Percentiles rank a stretch among this genome's conserved stretches.
phyloP scores from a whole-genome alignment of 441 rosid species.

The Populus trichocarpa region DNA sequence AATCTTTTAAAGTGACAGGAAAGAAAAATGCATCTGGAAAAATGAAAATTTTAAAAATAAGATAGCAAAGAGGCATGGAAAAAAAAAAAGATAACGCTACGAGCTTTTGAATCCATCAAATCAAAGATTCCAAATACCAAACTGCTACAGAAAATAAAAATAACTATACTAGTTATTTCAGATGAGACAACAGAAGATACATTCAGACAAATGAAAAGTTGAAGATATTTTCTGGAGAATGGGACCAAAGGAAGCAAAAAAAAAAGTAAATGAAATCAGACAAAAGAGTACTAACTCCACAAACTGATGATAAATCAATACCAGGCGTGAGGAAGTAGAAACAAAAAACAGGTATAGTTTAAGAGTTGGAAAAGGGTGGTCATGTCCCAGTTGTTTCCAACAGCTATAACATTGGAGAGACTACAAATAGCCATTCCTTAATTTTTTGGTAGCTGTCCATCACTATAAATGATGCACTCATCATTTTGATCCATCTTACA shows the following conservation, averaged over 20 bases:
- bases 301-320: no score
- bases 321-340: background rate
- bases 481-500: background rate
- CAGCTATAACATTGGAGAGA: background rate
- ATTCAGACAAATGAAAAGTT: background rate
- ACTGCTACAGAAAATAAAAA: background rate
- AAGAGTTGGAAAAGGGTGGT: background rate
- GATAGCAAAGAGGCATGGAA: background rate
- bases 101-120: background rate
- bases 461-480: background rate
- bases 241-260: background rate
- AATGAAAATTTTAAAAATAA: no score
- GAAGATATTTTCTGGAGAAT: background rate
- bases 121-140: background rate
- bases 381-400: background rate
- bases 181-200: background rate
- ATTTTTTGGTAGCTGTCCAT: background rate
- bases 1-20: background rate
- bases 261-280: background rate
- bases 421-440: background rate
- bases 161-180: background rate
- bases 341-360: background rate
- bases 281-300: background rate
- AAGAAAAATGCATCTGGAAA: background rate
- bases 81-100: background rate